phyloP scores from a whole-genome alignment of 208 protist species.

The Zelonia costaricensis region DNA sequence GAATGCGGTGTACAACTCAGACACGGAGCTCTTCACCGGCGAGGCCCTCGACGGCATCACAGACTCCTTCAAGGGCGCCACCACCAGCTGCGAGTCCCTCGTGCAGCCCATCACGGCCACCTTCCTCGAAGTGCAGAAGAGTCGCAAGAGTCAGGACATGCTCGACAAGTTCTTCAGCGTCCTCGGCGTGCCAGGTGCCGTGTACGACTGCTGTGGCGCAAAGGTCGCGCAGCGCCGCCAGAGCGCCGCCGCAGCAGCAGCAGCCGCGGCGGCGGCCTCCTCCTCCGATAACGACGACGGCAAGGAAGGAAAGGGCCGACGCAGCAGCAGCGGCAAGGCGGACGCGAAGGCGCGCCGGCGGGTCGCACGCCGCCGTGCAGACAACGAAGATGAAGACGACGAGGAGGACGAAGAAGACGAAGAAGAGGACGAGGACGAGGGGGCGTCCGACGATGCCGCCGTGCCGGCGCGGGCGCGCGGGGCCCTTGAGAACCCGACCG shows the following conservation, averaged over 20 bases:
- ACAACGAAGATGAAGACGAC: slow-evolving; percentile 4
- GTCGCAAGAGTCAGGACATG: slow-evolving; percentile 53
- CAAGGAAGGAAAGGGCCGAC: slow-evolving; percentile 17
- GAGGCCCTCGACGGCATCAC: slow-evolving; percentile 76
- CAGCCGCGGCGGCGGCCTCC: neutral
- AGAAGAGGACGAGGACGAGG: slow-evolving; percentile 8
- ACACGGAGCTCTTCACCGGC: slow-evolving; percentile 77
- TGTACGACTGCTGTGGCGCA: slow-evolving; percentile 75
- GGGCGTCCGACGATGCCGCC: neutral
- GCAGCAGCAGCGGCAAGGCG: neutral
- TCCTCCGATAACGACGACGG: slow-evolving; percentile 3
- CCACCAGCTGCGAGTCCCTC: slow-evolving; percentile 48
- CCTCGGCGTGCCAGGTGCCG: slow-evolving; percentile 61
- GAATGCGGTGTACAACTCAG: slow-evolving; percentile 66
- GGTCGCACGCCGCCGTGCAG: neutral
- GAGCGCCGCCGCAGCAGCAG: neutral
- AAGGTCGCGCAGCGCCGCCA: slow-evolving; percentile 44
- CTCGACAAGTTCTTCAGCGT: slow-evolving; percentile 80
- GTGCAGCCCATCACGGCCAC: slow-evolving; percentile 63
- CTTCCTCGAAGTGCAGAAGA: slow-evolving; percentile 51
- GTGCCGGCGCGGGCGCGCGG: slow-evolving; percentile 18
- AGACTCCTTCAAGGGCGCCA: slow-evolving; percentile 44
- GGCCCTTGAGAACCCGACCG: slow-evolving; percentile 34
- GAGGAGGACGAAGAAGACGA: slow-evolving; percentile 25
- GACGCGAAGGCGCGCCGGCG: neutral